Evolutionary conservation across 768 basidiomycete species (phyloP).

Genomic region (Auricularia sp.): DNA sequence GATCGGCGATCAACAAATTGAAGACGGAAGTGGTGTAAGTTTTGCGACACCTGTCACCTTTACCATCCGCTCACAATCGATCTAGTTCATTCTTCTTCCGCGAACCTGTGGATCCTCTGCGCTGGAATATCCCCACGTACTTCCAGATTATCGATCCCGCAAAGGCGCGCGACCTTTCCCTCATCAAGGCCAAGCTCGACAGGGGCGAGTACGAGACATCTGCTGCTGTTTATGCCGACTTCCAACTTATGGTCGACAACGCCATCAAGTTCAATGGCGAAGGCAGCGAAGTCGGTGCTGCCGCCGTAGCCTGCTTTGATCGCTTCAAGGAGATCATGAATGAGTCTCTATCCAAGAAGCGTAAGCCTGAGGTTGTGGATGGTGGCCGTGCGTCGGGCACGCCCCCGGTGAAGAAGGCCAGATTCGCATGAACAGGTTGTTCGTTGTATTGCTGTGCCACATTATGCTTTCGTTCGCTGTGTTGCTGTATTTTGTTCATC

Average conservation of each 20-base stretch:
- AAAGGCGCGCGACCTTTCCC: slow-evolving; percentile 77
- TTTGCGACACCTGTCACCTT: slow-evolving; percentile 8
- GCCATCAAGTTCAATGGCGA: slow-evolving; percentile 82
- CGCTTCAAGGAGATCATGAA: slow-evolving; percentile 46
- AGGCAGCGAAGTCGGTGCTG: slow-evolving; percentile 66
- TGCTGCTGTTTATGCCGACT: slow-evolving; percentile 74
- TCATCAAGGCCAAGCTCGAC: slow-evolving; percentile 74
- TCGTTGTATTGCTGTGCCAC: neutral
- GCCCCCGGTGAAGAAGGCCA: slow-evolving; percentile 58
- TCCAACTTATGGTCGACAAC: slow-evolving; percentile 81
- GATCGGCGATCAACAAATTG: slow-evolving; percentile 57
- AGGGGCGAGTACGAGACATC: slow-evolving; percentile 70
- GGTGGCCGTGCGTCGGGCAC: slow-evolving; percentile 40
- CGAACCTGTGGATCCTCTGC: slow-evolving; percentile 81
- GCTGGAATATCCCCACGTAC: slow-evolving; percentile 77
- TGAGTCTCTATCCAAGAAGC: slow-evolving; percentile 53
- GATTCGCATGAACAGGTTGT: slow-evolving; percentile 36
- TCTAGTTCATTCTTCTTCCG: slow-evolving; percentile 43
- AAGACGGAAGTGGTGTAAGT: slow-evolving; percentile 51
- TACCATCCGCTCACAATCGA: neutral
- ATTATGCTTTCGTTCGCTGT: neutral
- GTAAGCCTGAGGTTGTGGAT: slow-evolving; percentile 45
- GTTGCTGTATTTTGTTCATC: neutral
- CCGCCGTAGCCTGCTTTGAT: slow-evolving; percentile 42
- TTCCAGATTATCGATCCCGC: slow-evolving; percentile 76